A percentile compares a stretch with the other conserved stretches of the same genome.
phyloP scores from a whole-genome alignment of 2,329 filamentous ascomycete species.

The Calonectria pseudoturangicola region DNA sequence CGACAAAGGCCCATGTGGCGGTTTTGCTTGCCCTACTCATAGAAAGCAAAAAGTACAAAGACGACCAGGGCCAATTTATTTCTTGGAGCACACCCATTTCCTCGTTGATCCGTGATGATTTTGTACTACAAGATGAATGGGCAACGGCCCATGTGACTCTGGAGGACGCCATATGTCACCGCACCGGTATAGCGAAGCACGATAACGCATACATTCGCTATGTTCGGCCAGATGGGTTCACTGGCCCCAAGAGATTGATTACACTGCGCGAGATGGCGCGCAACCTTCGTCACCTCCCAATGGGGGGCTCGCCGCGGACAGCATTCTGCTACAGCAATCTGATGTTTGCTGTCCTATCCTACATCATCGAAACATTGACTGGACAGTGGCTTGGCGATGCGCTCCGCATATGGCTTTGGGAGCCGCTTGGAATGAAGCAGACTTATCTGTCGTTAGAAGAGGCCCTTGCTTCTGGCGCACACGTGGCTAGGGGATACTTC shows the following conservation, averaged over 20 bases:
- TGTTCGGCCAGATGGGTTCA: not conserved
- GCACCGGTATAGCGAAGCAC: conserved; percentile 67
- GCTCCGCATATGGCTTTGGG: conserved; percentile 62
- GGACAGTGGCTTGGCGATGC: conserved; percentile 60
- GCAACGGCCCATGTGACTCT: conserved; percentile 68
- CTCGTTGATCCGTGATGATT: conserved; percentile 66
- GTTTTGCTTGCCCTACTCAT: conserved; percentile 68
- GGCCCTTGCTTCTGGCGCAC: conserved; percentile 32
- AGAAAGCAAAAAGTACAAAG: conserved; percentile 62
- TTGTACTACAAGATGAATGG: conserved; percentile 65
- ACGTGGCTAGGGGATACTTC: conserved; percentile 63
- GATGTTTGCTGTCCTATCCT: conserved; percentile 66
- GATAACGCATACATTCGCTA: conserved; percentile 51
- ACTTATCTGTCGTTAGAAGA: conserved; percentile 58
- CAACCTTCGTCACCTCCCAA: conserved; percentile 64
- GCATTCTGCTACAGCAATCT: conserved; percentile 69
- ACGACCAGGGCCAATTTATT: conserved; percentile 54
- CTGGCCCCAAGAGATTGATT: conserved; percentile 31
- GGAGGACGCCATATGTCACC: conserved; percentile 70
- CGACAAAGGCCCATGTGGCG: conserved; percentile 72
- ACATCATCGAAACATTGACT: conserved; percentile 63
- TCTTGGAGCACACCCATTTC: conserved; percentile 66
- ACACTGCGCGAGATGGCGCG: conserved; percentile 55
- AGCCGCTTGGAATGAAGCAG: conserved; percentile 65
- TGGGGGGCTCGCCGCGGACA: conserved; percentile 64